Evolutionary conservation across 305 asterid genomes (phyloP).

Genomic region (Andrographis paniculata): DNA sequence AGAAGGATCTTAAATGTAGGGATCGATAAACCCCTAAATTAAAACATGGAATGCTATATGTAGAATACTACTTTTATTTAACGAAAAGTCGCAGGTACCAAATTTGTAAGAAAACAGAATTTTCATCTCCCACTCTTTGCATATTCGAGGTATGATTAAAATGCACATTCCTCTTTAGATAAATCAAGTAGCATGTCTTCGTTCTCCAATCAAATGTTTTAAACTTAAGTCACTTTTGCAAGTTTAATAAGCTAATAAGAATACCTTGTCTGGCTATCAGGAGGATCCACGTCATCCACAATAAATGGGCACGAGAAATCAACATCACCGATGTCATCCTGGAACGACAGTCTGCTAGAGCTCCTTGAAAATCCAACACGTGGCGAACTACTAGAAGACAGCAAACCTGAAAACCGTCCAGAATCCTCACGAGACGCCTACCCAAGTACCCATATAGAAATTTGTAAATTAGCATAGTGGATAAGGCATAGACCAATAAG

Average conservation of each 20-base stretch:
- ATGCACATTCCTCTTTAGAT: too few species aligned
- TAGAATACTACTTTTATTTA: background rate
- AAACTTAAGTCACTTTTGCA: too few species aligned
- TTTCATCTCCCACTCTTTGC: slow-evolving; percentile 1
- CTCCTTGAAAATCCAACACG: slow-evolving; percentile 90
- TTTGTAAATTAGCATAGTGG: slow-evolving; percentile 15
- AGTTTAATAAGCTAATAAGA: slow-evolving; percentile 9
- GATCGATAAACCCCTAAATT: slow-evolving; percentile 7
- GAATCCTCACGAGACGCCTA: slow-evolving; percentile 89
- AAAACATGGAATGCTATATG: background rate
- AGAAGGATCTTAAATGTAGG: slow-evolving; percentile 1
- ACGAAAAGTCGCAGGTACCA: background rate
- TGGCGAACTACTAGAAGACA: slow-evolving; percentile 88
- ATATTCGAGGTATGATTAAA: too few species aligned
- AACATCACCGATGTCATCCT: slow-evolving; percentile 80
- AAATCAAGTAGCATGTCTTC: too few species aligned
- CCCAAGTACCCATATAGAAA: slow-evolving; percentile 15
- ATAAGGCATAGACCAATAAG: slow-evolving; percentile 13
- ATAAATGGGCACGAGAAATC: slow-evolving; percentile 89
- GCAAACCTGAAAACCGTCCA: slow-evolving; percentile 85
- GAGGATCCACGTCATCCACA: slow-evolving; percentile 88
- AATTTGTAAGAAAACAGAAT: background rate
- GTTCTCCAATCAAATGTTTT: too few species aligned
- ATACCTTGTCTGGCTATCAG: slow-evolving; percentile 65
- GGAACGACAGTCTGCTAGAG: slow-evolving; percentile 92